Percentiles rank a stretch among this genome's conserved stretches.
These are phyloP conservation scores for Trichocladium antarcticum DNA, from an alignment of 495 filamentous ascomycete species.

Conservation along the genomic window DNA sequence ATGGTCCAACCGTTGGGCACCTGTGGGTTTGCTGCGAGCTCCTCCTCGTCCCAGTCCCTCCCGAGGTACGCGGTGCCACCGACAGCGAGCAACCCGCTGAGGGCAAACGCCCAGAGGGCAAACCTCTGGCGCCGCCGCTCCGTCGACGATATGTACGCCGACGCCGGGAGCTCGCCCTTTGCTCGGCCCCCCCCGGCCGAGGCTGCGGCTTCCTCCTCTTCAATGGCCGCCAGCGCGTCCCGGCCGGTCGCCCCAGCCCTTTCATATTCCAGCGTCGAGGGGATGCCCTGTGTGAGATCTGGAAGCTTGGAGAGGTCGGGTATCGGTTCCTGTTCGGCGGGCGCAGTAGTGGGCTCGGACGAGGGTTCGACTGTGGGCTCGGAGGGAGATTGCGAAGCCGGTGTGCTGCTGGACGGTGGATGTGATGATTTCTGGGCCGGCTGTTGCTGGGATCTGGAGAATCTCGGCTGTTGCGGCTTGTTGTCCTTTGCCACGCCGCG, in stretches of 20 bases:
- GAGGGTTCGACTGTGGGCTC: conserved; percentile 9
- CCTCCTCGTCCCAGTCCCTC: conserved; percentile 68
- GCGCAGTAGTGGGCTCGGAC: conserved; percentile 1
- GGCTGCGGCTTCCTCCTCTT: conserved; percentile 41
- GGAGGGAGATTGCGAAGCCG: conserved; percentile 4
- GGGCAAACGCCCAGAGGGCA: conserved; percentile 46
- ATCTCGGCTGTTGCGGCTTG: conserved; percentile 18
- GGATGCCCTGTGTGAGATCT: conserved; percentile 83
- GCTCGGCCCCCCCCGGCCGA: conserved; percentile 38
- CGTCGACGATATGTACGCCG: conserved; percentile 79
- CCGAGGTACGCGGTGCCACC: conserved; percentile 52
- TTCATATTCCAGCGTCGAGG: conserved; percentile 74
- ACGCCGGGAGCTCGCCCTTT: conserved; percentile 58
- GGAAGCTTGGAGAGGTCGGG: conserved; percentile 52
- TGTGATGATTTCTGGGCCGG: conserved; percentile 16
- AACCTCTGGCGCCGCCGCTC: conserved; percentile 66
- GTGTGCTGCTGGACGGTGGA: conserved; percentile 4
- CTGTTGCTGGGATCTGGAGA: conserved; percentile 10
- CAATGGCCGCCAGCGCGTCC: conserved; percentile 44
- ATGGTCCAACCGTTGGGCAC: conserved; percentile 52
- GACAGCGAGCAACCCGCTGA: conserved; percentile 33
- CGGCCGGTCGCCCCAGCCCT: conserved; percentile 40
- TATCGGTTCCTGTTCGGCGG: conserved; percentile 19
- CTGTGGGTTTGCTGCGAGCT: conserved; percentile 57
- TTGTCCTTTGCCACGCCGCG: conserved; percentile 35